A percentile compares a stretch with the other conserved stretches of the same genome.
These are phyloP conservation scores for Waitea zeae DNA, from an alignment of 1,284 basidiomycete genomes.

Conservation along the genomic window DNA sequence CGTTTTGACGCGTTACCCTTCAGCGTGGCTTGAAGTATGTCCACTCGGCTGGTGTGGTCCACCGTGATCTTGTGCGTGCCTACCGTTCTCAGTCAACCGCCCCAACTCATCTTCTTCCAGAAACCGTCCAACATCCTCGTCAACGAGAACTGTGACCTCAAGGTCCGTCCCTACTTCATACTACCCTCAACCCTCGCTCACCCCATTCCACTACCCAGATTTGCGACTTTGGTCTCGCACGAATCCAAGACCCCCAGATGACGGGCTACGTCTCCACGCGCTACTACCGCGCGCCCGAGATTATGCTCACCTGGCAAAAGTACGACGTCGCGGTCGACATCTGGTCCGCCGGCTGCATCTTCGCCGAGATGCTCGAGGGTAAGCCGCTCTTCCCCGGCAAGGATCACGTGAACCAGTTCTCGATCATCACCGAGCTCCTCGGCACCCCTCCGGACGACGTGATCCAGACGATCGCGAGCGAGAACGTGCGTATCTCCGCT, in stretches of 20 bases:
- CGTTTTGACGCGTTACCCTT: neutral
- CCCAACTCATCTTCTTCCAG: conserved; percentile 17
- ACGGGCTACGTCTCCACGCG: conserved; percentile 98
- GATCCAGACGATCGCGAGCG: conserved; percentile 95
- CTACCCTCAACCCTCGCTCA: conserved; percentile 4
- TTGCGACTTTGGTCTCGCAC: conserved; percentile 95
- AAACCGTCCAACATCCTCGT: conserved; percentile 99
- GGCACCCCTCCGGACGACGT: conserved; percentile 99
- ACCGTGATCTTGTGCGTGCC: conserved; percentile 73
- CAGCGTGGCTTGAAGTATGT: conserved; percentile 98
- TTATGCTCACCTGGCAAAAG: conserved; percentile 99
- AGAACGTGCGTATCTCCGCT: conserved; percentile 54
- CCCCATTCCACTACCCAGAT: conserved; percentile 33
- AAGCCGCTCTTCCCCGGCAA: conserved; percentile 99
- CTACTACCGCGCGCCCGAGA: conserved; percentile 98
- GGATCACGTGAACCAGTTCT: conserved; percentile 99
- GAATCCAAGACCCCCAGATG: conserved; percentile 98
- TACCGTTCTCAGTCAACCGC: neutral
- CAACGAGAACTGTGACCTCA: conserved; percentile 98
- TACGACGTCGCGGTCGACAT: conserved; percentile 99
- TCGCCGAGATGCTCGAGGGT: conserved; percentile 98
- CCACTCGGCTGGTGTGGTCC: conserved; percentile 97
- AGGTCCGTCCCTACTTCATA: conserved; percentile 22
- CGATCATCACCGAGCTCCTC: conserved; percentile 96
- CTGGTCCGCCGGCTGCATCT: conserved; percentile 99